A percentile compares a stretch with the other conserved stretches of the same genome.
These are phyloP conservation scores for Tolypocladium tropicale DNA, from an alignment of 2,329 filamentous ascomycete species.

Conservation along the genomic window DNA sequence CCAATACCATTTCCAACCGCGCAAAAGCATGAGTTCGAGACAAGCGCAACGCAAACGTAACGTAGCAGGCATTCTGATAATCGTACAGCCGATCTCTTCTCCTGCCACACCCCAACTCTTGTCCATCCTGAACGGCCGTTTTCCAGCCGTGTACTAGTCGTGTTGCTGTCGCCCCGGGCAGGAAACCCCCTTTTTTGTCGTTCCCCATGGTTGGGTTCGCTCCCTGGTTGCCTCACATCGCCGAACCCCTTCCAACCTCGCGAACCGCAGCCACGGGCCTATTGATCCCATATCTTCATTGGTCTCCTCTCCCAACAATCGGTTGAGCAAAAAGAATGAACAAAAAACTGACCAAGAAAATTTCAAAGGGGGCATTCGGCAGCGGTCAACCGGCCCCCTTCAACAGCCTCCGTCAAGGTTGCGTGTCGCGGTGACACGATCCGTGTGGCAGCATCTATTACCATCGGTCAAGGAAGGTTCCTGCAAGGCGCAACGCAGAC, in stretches of 20 bases:
- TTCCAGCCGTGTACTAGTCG: neutral
- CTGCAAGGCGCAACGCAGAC: constrained; percentile 8
- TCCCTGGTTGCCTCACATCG: neutral
- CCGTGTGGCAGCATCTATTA: constrained; percentile 19
- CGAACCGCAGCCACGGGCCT: neutral
- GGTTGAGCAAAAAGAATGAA: neutral
- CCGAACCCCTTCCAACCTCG: neutral
- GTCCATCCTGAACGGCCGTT: neutral
- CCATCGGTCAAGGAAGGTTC: constrained; percentile 24
- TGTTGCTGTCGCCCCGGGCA: neutral
- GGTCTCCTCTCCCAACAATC: neutral
- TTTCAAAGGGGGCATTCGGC: too few species aligned
- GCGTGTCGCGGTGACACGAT: neutral
- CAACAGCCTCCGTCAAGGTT: neutral
- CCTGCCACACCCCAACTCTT: constrained; percentile 2
- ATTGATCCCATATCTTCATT: neutral
- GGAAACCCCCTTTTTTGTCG: constrained; percentile 1
- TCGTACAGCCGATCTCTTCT: constrained; percentile 8
- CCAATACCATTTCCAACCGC: neutral
- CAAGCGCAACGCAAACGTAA: constrained; percentile 2
- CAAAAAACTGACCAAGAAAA: neutral
- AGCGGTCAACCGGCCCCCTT: too few species aligned
- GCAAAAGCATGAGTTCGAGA: constrained; percentile 1
- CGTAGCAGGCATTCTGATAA: constrained; percentile 7
- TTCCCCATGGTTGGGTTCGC: neutral